A percentile compares a stretch with the other conserved stretches of the same genome.
Conservation (phyloP, 129 eudicot genomes). For the Flaveria linearis region DNA sequence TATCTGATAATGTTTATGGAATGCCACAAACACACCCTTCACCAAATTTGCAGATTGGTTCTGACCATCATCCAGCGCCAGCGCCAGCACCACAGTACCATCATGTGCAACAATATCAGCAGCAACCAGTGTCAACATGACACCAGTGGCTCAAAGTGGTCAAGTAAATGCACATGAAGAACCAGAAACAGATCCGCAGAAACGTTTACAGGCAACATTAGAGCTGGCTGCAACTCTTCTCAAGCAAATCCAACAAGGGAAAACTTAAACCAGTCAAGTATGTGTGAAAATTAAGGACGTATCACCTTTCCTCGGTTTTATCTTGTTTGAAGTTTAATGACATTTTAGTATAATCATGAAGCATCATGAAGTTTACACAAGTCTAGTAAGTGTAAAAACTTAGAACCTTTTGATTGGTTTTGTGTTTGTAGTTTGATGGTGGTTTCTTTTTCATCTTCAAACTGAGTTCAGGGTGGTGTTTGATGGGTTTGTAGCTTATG, state of each 20-base stretch:
- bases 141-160: constrained; percentile 33
- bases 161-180: constrained; percentile 53
- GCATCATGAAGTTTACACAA: not conserved
- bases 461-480: not conserved
- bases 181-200: constrained; percentile 77
- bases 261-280: constrained; percentile 26
- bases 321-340: not conserved
- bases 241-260: constrained; percentile 93
- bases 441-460: not conserved
- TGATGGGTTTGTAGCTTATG: not conserved
- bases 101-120: constrained; percentile 53
- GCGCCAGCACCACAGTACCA: constrained; percentile 34
- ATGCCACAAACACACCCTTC: constrained; percentile 40
- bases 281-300: too few species aligned
- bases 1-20: constrained; percentile 40
- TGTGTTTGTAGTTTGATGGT: not conserved
- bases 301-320: too few species aligned
- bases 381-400: not conserved
- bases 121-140: constrained; percentile 42
- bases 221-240: constrained; percentile 91
- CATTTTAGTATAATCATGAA: not conserved
- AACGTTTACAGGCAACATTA: constrained; percentile 83
- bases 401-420: not conserved
- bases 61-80: constrained; percentile 24
- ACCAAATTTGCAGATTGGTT: constrained; percentile 39